Evolutionary conservation across 163 green algal genomes (phyloP), one percentile per base, ranked within the genome.

Genomic region (Coccomyxa subellipsoidea): DNA sequence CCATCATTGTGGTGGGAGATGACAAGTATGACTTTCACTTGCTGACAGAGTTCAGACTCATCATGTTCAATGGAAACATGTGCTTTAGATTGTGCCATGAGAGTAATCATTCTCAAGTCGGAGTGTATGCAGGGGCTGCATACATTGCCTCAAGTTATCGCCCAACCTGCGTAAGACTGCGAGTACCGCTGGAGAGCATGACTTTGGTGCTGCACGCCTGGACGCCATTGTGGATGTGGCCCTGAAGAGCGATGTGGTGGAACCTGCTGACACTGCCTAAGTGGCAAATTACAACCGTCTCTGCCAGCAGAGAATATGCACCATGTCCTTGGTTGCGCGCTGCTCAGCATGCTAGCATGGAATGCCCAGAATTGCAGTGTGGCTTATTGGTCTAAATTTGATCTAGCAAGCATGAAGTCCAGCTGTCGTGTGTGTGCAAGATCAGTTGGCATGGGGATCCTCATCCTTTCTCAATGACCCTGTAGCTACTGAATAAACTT

Each of bases 1-100:
- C 96, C 34, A 90, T 99, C 69, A 31, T 98, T 39, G 84, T 98
- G 21, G 91, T 98, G 37, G 96, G 94, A 29, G 95, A 97, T 83
- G 93, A 96, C 85, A 91, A 12, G 76, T 29, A 18, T 12, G 12
- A 78, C 25, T 8, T 32, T 54, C 72, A 8, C 18, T 21, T 84
- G 7, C 39, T n/a, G n/a, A n/a, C n/a, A n/a, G n/a, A n/a, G 34
- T 69, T n/a, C 23, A 66, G 3, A 38, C 0, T 12, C 36, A 8
- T 83, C n/a, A 25, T 37, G 12, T 32, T 18, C 47, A 75, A 40
- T 75, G 66, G 7, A 38, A 4, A 69, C n/a, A 27, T 6, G 23
- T 80, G 38, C 75, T 38, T 25, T 80, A 12, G n/a, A 25, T 54
- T 78, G 29, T 7, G 27, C 12, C 32, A 25, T 29, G 18, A 32